phyloP scores from a whole-genome alignment of 2,329 filamentous ascomycete species.

The Annulohypoxylon truncatum region DNA sequence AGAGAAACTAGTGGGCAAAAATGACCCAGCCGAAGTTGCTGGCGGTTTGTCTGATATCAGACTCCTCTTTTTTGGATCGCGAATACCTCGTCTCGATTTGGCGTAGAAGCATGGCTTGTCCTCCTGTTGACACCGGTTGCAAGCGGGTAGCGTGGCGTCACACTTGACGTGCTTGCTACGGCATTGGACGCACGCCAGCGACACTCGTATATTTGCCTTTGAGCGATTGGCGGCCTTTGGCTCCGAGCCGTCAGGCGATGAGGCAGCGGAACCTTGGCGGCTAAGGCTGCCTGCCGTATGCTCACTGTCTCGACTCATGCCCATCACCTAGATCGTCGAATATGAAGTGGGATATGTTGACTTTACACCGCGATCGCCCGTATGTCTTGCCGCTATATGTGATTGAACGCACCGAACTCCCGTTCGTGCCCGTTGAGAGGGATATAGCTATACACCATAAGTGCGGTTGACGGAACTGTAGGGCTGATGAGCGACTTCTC shows the following conservation, averaged over 20 bases:
- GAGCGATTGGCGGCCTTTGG: constrained; percentile 44
- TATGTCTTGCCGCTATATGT: constrained; percentile 8
- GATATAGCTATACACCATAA: constrained; percentile 28
- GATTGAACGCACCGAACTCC: constrained; percentile 20
- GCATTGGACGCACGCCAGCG: constrained; percentile 61
- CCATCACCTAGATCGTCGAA: constrained; percentile 23
- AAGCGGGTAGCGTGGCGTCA: constrained; percentile 57
- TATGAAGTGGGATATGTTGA: constrained; percentile 10
- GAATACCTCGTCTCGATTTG: constrained; percentile 59
- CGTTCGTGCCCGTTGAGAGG: constrained; percentile 22
- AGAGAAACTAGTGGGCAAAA: constrained; percentile 41
- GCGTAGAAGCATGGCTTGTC: constrained; percentile 60
- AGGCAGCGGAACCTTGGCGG: constrained; percentile 40
- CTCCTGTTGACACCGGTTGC: constrained; percentile 55
- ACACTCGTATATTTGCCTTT: constrained; percentile 55
- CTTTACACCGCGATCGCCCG: constrained; percentile 11
- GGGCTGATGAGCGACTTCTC: constrained; percentile 36
- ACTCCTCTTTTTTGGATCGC: constrained; percentile 51
- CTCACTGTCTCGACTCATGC: constrained; percentile 41
- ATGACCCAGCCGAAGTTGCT: constrained; percentile 31
- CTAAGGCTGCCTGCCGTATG: constrained; percentile 33
- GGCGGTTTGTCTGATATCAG: constrained; percentile 49
- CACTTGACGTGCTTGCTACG: constrained; percentile 63
- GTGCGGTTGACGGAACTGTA: constrained; percentile 24
- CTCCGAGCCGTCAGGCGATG: constrained; percentile 44